Percentiles rank a stretch among this genome's conserved stretches.
Evolutionary conservation across 306 rosid species (phyloP).

Genomic region (Mimosa pudica): DNA sequence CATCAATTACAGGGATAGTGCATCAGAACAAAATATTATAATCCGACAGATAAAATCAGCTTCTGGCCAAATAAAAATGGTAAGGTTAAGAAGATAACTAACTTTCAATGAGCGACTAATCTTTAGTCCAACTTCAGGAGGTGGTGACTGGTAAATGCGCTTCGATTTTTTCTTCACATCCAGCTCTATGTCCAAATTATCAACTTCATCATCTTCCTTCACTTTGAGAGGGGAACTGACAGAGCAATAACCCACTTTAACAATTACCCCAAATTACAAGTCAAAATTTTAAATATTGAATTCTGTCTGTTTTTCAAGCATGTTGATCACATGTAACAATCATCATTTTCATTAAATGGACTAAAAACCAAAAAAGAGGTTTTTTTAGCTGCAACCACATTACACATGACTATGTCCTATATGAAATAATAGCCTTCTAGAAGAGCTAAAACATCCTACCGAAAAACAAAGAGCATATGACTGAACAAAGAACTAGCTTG

Average conservation of each 20-base stretch:
- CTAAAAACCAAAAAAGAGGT: not conserved
- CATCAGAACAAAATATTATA: constrained; percentile 2
- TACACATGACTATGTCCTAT: not conserved
- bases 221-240: constrained; percentile 79
- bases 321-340: constrained; percentile 8
- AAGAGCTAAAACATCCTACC: constrained; percentile 9
- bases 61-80: not conserved
- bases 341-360: not conserved
- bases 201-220: constrained; percentile 95
- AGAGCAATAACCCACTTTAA: constrained; percentile 17
- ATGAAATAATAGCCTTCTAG: constrained; percentile 6
- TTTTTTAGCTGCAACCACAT: not conserved
- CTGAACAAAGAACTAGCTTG: not conserved
- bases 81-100: constrained; percentile 57
- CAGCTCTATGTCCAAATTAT: constrained; percentile 79
- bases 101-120: constrained; percentile 94
- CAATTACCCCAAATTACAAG: constrained; percentile 13
- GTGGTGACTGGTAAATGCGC: constrained; percentile 84
- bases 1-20: not conserved
- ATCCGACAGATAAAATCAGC: constrained; percentile 34
- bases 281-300: not conserved
- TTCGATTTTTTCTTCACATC: constrained; percentile 76
- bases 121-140: constrained; percentile 92
- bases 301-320: constrained; percentile 3
- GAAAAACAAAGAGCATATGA: not conserved